These are phyloP conservation scores for Juglanconis oblonga DNA, from an alignment of 2,329 filamentous ascomycete genomes.

Conservation along the genomic window DNA sequence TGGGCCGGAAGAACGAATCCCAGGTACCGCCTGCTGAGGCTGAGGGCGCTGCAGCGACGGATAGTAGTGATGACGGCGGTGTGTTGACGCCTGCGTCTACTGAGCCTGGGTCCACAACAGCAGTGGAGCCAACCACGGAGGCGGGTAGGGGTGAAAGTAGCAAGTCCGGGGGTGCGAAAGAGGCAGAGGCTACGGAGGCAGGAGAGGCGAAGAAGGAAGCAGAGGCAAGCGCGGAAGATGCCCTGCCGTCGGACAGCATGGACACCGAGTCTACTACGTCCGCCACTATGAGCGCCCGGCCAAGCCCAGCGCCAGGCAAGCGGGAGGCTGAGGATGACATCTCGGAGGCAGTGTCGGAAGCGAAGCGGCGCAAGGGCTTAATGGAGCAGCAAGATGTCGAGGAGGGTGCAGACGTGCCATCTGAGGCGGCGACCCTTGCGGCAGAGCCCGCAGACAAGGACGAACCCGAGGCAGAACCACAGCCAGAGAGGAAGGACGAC, in stretches of 20 bases:
- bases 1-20: constrained; percentile 48
- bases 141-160: not conserved
- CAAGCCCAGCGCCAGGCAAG: constrained; percentile 36
- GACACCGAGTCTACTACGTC: not conserved
- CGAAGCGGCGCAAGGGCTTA: constrained; percentile 51
- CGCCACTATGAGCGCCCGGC: constrained; percentile 6
- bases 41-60: constrained; percentile 13
- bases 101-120: not conserved
- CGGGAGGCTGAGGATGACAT: constrained; percentile 52
- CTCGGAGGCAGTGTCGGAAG: constrained; percentile 25
- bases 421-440: not conserved
- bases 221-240: constrained; percentile 4
- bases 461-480: constrained; percentile 21
- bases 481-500: not conserved
- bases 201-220: constrained; percentile 21
- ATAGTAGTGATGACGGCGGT: constrained; percentile 22
- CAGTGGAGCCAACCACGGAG: not conserved
- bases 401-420: constrained; percentile 13
- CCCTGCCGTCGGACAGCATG: not conserved
- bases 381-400: constrained; percentile 19
- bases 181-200: constrained; percentile 31
- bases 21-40: constrained; percentile 18
- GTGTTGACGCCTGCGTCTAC: constrained; percentile 9
- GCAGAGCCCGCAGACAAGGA: constrained; percentile 16
- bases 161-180: constrained; percentile 21